Evolutionary conservation across 2,329 filamentous ascomycete genomes (phyloP), one percentile per base, ranked within the genome.

Genomic region (Byssochlamys sp.): DNA sequence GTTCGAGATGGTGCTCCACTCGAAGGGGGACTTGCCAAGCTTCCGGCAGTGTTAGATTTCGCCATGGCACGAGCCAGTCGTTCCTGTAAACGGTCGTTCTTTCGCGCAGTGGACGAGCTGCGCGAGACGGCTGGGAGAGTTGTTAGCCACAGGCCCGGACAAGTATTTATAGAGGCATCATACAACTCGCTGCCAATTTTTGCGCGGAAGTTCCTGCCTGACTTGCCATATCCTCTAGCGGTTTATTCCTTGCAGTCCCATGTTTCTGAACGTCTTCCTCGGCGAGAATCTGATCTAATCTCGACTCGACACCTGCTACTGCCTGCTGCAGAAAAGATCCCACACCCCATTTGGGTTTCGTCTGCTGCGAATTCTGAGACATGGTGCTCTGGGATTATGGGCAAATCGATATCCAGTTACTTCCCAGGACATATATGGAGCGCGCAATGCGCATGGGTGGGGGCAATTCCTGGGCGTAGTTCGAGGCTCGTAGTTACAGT

Each of bases 281-380:
- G 56, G 90, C 85, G 60, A 99, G 81, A 58, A 99, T 95, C 54
- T 84, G 91, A 72, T 99, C 94, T 59, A 99, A 82, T 50, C 89
- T 86, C 59, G 91, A 95, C 76, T 99, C 94, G 58, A 99, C 88
- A 60, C 91, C 91, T 56, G 91, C 91, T 60, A 97, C 90, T 62
- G 92, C 91, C 73, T 92, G 90, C 63, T 91, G 89, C 59, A 96
- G 81, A 70, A 96, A 87, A 31, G 84, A 71, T 11, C 72, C 71
- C 53, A 75, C 85, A 52, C 87, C 88, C 88, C 88, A 91, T 84
- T 82, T 82, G 54, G 82, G 82, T 60, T 81, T 77, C 63, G 83
- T 63, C 57, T 74, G 75, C 24, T 68, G 66, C 5, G 63, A 56
- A 56, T 71, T 70, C 55, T 71, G 71, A 49, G 70, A 61, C 71